Conservation (phyloP, 2,329 filamentous ascomycete species). For the Orbilia oligospora region DNA sequence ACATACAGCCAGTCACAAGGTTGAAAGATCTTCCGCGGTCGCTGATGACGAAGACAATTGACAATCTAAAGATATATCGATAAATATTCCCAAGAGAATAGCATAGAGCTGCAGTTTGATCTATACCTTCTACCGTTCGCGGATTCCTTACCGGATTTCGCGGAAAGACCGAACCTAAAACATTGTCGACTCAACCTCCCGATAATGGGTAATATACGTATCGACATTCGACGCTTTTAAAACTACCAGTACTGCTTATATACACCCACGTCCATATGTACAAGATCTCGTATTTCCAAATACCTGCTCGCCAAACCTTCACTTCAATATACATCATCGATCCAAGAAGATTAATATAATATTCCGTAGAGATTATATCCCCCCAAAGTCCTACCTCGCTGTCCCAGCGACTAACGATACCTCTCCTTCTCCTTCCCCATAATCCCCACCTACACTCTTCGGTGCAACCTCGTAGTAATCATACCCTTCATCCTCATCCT, state of each 20-base stretch:
- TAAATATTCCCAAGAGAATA: too few relatives aligned
- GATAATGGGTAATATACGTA: too few relatives aligned
- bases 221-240: not conserved
- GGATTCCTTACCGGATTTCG: too few relatives aligned
- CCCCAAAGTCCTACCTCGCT: constrained; percentile 26
- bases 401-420: constrained; percentile 51
- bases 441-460: constrained; percentile 32
- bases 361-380: constrained; percentile 11
- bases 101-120: too few relatives aligned
- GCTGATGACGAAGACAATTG: too few relatives aligned
- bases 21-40: too few relatives aligned
- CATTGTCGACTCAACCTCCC: too few relatives aligned
- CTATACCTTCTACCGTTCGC: too few relatives aligned
- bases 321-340: not conserved
- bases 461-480: constrained; percentile 41
- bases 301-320: not conserved
- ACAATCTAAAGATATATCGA: too few relatives aligned
- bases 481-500: constrained; percentile 73
- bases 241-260: constrained; percentile 10
- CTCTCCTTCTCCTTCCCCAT: constrained; percentile 47
- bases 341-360: not conserved
- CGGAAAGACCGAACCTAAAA: too few relatives aligned
- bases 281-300: not conserved
- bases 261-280: constrained; percentile 19
- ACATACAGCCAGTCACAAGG: too few relatives aligned